Conservation (phyloP, 2,329 filamentous ascomycete species). For the Elsinoe necatrix region DNA sequence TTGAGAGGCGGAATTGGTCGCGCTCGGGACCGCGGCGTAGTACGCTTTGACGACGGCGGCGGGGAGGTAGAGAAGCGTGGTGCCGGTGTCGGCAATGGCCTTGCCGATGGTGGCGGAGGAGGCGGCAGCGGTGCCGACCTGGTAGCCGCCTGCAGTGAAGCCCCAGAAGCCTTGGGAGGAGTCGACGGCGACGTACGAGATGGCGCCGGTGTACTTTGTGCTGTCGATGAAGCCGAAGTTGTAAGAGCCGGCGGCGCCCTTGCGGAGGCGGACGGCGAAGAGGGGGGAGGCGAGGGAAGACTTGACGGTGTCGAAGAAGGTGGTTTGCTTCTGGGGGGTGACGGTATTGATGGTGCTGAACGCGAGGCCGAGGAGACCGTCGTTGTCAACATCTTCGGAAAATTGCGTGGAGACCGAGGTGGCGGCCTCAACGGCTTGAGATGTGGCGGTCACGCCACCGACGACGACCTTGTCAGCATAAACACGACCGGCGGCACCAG, state of each 20-base stretch:
- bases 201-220: slow-evolving; percentile 48
- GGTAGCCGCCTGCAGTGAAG: slow-evolving; percentile 50
- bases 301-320: slow-evolving; percentile 55
- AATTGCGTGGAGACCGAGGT: slow-evolving; percentile 49
- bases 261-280: slow-evolving; percentile 51
- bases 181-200: slow-evolving; percentile 51
- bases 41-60: slow-evolving; percentile 34
- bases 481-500: slow-evolving; percentile 54
- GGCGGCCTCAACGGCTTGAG: slow-evolving; percentile 60
- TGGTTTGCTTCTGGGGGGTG: slow-evolving; percentile 41
- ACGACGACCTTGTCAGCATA: slow-evolving; percentile 58
- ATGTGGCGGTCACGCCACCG: slow-evolving; percentile 49
- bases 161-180: slow-evolving; percentile 55
- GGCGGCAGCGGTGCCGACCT: slow-evolving; percentile 39
- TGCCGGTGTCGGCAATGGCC: slow-evolving; percentile 63
- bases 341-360: slow-evolving; percentile 55
- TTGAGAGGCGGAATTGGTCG: slow-evolving; percentile 38
- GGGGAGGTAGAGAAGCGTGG: slow-evolving; percentile 52
- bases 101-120: slow-evolving; percentile 39
- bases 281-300: slow-evolving; percentile 42
- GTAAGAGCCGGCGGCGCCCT: slow-evolving; percentile 44
- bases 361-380: slow-evolving; percentile 53
- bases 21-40: slow-evolving; percentile 34
- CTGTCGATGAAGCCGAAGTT: slow-evolving; percentile 54
- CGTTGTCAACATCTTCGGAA: slow-evolving; percentile 43